Percentiles rank a stretch among this genome's conserved stretches.
These are phyloP conservation scores for Eimeria brunetti DNA, from an alignment of 169 alveolate species.

Conservation along the genomic window DNA sequence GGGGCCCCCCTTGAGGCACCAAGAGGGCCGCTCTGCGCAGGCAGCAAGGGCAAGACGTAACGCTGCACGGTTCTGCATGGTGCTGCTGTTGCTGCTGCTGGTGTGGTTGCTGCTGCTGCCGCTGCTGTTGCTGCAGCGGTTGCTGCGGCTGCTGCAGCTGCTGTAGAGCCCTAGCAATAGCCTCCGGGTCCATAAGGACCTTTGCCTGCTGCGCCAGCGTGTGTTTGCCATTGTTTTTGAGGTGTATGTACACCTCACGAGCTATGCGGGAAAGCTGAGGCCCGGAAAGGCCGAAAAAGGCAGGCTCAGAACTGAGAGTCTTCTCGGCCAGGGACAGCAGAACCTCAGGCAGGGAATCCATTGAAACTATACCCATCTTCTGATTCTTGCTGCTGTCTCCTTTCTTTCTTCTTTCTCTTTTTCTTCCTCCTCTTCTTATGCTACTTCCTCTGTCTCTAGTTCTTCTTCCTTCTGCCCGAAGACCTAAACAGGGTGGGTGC, in stretches of 20 bases:
- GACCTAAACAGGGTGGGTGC: neutral
- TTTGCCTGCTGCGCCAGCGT: slow-evolving; percentile 38
- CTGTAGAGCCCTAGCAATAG: slow-evolving; percentile 1
- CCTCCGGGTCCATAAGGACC: neutral
- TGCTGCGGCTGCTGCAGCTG: slow-evolving; percentile 9
- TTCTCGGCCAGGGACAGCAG: slow-evolving; percentile 23
- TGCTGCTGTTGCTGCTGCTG: neutral
- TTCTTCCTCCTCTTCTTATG: no score
- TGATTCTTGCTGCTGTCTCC: neutral
- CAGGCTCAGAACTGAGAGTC: neutral
- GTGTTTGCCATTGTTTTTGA: neutral
- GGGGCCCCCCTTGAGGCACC: slow-evolving; percentile 1
- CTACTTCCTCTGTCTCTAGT: no score
- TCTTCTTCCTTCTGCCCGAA: no score
- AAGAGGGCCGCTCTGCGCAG: slow-evolving; percentile 6
- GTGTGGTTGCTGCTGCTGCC: neutral
- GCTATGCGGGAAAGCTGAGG: slow-evolving; percentile 42
- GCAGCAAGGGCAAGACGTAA: slow-evolving; percentile 38
- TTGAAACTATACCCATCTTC: neutral
- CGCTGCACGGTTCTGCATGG: no score
- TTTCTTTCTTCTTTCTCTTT: no score
- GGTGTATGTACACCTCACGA: slow-evolving; percentile 57
- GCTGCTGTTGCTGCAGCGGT: neutral
- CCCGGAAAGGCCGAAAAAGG: slow-evolving; percentile 13
- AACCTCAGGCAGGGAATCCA: slow-evolving; percentile 28